These are phyloP conservation scores for Trichoderma sp. DNA, from an alignment of 2,329 filamentous ascomycete genomes.

Conservation along the genomic window DNA sequence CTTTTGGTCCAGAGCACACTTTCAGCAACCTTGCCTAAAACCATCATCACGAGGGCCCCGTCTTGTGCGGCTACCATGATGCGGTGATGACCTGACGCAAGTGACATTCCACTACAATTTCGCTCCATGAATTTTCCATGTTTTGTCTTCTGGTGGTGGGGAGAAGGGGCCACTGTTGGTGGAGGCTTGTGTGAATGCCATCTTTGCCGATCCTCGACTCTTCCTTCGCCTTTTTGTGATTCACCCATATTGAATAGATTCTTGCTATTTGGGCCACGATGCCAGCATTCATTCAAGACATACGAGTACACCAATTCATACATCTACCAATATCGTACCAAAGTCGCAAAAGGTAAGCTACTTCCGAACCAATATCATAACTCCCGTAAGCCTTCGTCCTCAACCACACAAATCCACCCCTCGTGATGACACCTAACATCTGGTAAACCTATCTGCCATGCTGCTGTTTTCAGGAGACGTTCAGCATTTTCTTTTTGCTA, in stretches of 20 bases:
- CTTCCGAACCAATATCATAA: background rate
- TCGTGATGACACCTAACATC: conserved; percentile 46
- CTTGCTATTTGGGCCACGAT: background rate
- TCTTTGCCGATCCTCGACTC: background rate
- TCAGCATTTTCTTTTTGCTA: background rate
- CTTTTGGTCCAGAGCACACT: conserved; percentile 59
- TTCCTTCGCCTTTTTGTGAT: background rate
- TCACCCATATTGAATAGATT: background rate
- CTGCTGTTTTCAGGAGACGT: conserved; percentile 35
- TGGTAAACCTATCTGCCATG: conserved; percentile 47
- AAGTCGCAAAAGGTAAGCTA: conserved; percentile 7
- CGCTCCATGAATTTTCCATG: background rate
- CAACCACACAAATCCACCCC: background rate
- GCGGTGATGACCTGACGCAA: conserved; percentile 69
- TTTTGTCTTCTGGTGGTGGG: background rate
- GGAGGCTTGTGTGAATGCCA: background rate
- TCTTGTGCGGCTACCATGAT: conserved; percentile 64
- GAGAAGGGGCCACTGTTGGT: background rate
- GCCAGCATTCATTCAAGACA: background rate
- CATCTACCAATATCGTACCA: no score
- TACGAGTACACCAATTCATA: no score
- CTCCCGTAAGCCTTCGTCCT: background rate
- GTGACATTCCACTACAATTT: conserved; percentile 50
- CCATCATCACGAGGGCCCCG: conserved; percentile 69
- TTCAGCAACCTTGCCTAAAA: conserved; percentile 63